A percentile compares a stretch with the other conserved stretches of the same genome.
These are phyloP conservation scores for Globisporangium paddicum DNA, from an alignment of 352 stramenopile genomes.

Conservation along the genomic window DNA sequence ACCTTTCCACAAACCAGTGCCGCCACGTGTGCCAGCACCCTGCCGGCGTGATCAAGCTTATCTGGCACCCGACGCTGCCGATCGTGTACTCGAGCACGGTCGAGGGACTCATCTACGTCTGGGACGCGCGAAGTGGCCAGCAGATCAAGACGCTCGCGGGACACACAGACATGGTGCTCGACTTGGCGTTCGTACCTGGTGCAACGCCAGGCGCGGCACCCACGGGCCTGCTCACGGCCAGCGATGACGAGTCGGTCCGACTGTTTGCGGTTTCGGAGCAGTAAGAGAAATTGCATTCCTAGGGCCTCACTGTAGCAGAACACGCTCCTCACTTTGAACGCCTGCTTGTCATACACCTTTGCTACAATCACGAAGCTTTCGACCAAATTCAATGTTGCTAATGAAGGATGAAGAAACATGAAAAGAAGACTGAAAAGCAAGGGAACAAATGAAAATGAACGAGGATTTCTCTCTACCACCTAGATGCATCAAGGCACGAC, in stretches of 20 bases:
- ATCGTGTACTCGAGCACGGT: conserved; percentile 85
- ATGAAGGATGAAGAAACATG: neutral
- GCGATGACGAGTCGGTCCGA: conserved; percentile 80
- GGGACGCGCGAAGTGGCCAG: conserved; percentile 87
- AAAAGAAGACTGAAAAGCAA: neutral
- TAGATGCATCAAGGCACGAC: conserved; percentile 3
- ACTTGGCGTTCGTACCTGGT: conserved; percentile 72
- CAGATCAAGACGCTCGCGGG: conserved; percentile 72
- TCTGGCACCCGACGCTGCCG: conserved; percentile 86
- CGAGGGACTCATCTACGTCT: conserved; percentile 88
- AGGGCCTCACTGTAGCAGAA: neutral
- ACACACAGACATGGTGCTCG: conserved; percentile 91
- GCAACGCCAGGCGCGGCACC: conserved; percentile 34
- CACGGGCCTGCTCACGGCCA: conserved; percentile 64
- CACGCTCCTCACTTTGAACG: neutral
- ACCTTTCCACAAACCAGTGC: conserved; percentile 88
- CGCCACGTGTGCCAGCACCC: conserved; percentile 86
- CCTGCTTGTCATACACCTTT: neutral
- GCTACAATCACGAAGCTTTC: neutral
- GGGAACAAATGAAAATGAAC: conserved; percentile 9
- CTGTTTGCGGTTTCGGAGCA: conserved; percentile 46
- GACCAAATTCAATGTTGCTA: neutral
- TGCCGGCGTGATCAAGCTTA: conserved; percentile 87
- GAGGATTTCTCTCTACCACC: conserved; percentile 18
- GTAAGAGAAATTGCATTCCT: neutral